These are phyloP conservation scores for Phragmites australis DNA, from an alignment of 176 grass and related monocot genomes.

Conservation along the genomic window DNA sequence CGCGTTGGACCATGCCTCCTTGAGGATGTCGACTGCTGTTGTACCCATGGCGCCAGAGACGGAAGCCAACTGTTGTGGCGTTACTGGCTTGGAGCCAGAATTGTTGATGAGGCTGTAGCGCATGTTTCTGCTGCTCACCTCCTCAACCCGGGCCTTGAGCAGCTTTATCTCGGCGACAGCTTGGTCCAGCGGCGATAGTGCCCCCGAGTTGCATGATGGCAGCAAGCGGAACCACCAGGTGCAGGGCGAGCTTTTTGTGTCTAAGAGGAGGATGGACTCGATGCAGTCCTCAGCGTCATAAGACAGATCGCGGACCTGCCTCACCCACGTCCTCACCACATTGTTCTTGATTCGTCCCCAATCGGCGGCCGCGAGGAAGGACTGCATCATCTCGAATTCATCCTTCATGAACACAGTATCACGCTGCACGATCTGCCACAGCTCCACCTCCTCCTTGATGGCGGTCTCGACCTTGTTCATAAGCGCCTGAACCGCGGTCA, in stretches of 20 bases:
- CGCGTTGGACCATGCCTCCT: background rate
- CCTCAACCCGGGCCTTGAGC: slow-evolving; percentile 7
- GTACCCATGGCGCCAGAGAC: background rate
- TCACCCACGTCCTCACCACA: slow-evolving; percentile 26
- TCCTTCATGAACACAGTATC: slow-evolving; percentile 15
- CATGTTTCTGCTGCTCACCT: slow-evolving; percentile 11
- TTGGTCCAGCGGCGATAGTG: background rate
- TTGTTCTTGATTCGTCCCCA: background rate
- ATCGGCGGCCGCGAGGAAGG: slow-evolving; percentile 10
- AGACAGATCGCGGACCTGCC: slow-evolving; percentile 24
- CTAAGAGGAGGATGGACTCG: slow-evolving; percentile 11
- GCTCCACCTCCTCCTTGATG: slow-evolving; percentile 16
- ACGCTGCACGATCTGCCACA: background rate
- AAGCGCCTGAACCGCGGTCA: background rate
- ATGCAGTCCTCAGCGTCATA: slow-evolving; percentile 37
- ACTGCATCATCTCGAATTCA: slow-evolving; percentile 42
- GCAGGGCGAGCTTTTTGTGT: background rate
- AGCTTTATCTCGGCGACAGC: slow-evolving; percentile 5
- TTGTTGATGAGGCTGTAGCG: background rate
- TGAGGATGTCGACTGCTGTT: background rate
- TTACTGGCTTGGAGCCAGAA: background rate
- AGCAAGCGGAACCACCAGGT: slow-evolving; percentile 8
- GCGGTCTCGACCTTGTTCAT: background rate
- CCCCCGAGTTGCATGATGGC: background rate
- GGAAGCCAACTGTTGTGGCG: background rate